Evolutionary conservation across 805 yeast genomes (phyloP).

Genomic region (Candida ortonii): DNA sequence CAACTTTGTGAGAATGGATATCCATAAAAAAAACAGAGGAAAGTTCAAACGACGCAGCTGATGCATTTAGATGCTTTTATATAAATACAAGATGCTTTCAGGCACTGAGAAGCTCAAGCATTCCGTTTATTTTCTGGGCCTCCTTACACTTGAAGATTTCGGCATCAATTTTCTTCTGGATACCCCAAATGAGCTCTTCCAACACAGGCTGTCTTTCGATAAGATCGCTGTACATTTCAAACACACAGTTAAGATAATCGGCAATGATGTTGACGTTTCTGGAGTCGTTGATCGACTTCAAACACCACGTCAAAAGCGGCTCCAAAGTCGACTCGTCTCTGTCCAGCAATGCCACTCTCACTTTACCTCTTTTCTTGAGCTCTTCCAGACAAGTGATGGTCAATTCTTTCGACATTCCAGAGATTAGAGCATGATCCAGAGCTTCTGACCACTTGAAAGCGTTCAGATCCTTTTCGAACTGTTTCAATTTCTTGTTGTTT

Average conservation of each 20-base stretch:
- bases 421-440: slow-evolving; percentile 75
- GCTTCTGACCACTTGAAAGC: slow-evolving; percentile 94
- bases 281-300: slow-evolving; percentile 72
- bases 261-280: slow-evolving; percentile 62
- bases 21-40: slow-evolving; percentile 26
- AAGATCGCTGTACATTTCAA: slow-evolving; percentile 73
- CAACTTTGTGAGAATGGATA: slow-evolving; percentile 36
- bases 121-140: slow-evolving; percentile 87
- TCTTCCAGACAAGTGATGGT: slow-evolving; percentile 84
- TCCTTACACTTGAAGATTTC: slow-evolving; percentile 82
- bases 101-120: slow-evolving; percentile 79
- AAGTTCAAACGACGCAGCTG: slow-evolving; percentile 23
- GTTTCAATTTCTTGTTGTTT: slow-evolving; percentile 60
- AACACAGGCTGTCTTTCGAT: slow-evolving; percentile 74
- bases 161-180: slow-evolving; percentile 57
- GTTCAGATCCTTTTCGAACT: slow-evolving; percentile 79
- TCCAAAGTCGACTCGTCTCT: slow-evolving; percentile 81
- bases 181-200: slow-evolving; percentile 63
- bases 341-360: slow-evolving; percentile 71
- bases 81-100: slow-evolving; percentile 21
- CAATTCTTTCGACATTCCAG: slow-evolving; percentile 76
- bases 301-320: slow-evolving; percentile 83
- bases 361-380: slow-evolving; percentile 83
- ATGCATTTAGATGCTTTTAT: slow-evolving; percentile 3
- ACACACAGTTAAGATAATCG: slow-evolving; percentile 63